Evolutionary conservation across 139 green algal genomes (phyloP).

Genomic region (Pseudopediastrum boryanum): DNA sequence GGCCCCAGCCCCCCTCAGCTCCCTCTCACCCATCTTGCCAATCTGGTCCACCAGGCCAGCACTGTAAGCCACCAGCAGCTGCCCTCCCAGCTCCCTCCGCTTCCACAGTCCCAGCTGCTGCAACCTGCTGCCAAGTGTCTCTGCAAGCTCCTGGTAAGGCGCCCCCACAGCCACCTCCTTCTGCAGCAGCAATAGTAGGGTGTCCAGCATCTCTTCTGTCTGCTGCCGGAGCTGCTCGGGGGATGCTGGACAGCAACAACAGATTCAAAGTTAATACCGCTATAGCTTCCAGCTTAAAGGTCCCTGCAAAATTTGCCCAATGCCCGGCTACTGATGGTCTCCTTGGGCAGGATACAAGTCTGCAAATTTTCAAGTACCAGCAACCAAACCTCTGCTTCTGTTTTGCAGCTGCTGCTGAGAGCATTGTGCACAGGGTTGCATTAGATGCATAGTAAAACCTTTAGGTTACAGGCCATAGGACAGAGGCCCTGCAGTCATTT

Average conservation of each 20-base stretch:
- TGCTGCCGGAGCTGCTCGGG: neutral
- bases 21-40: conserved; percentile 17
- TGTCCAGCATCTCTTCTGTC: neutral
- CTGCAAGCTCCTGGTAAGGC: conserved; percentile 17
- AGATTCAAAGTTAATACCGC: conserved; percentile 9
- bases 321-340: neutral
- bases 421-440: too few relatives aligned
- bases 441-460: too few relatives aligned
- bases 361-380: too few relatives aligned
- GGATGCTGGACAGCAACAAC: neutral
- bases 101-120: conserved; percentile 8
- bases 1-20: too few relatives aligned
- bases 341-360: too few relatives aligned
- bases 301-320: neutral
- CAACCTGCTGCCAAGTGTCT: conserved; percentile 9
- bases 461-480: neutral
- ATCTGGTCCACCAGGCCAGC: conserved; percentile 20
- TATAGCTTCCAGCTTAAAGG: conserved; percentile 15
- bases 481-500: neutral
- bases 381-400: too few relatives aligned
- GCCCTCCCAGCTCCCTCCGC: neutral
- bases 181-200: neutral
- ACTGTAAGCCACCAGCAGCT: conserved; percentile 10
- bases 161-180: neutral
- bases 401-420: too few relatives aligned